Evolutionary conservation across 2,329 filamentous ascomycete genomes (phyloP).

Genomic region (Trichophyton rubrum): DNA sequence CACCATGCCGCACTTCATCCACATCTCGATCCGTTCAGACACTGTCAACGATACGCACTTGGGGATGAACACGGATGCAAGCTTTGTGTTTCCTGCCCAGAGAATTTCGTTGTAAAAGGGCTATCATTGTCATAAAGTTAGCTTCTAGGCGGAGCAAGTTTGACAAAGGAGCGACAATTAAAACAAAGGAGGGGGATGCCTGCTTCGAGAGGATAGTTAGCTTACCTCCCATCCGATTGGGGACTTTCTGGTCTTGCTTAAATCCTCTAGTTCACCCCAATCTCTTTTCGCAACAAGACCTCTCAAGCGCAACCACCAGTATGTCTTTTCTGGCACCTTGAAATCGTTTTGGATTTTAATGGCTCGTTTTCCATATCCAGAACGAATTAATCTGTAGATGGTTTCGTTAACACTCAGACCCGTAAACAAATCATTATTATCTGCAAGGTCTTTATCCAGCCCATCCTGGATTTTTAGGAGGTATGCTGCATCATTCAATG

Average conservation of each 20-base stretch:
- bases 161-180: background rate
- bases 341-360: conserved; percentile 86
- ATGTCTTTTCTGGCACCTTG: conserved; percentile 79
- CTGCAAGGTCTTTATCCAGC: conserved; percentile 69
- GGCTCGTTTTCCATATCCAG: conserved; percentile 71
- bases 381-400: conserved; percentile 71
- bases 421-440: conserved; percentile 51
- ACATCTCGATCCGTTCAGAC: conserved; percentile 73
- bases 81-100: conserved; percentile 75
- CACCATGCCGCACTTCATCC: conserved; percentile 85
- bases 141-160: conserved; percentile 1
- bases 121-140: conserved; percentile 31
- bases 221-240: conserved; percentile 93
- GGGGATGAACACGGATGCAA: conserved; percentile 71
- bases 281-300: conserved; percentile 81
- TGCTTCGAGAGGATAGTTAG: conserved; percentile 12
- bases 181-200: background rate
- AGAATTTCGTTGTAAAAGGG: conserved; percentile 87
- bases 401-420: conserved; percentile 86
- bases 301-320: conserved; percentile 74
- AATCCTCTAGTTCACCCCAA: conserved; percentile 85
- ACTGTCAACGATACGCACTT: conserved; percentile 66
- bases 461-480: conserved; percentile 76
- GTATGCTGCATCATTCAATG: conserved; percentile 66
- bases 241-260: conserved; percentile 60